Evolutionary conservation across 2,329 filamentous ascomycete genomes (phyloP), one percentile per base, ranked within the genome.

Genomic region (Botryosphaeria dothidea): DNA sequence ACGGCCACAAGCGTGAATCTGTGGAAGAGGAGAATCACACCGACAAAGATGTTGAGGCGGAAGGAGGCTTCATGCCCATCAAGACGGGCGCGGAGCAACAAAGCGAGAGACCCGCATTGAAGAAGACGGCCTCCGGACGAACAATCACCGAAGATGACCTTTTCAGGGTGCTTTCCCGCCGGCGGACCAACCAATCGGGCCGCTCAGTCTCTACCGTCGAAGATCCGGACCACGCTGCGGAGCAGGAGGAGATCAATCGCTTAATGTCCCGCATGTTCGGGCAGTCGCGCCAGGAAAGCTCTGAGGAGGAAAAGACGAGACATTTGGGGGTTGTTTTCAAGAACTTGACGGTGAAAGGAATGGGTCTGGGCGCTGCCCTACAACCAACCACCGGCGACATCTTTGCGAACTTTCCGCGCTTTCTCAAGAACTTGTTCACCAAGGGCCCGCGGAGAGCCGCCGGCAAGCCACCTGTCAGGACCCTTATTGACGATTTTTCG

Each of bases 221-320:
- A 3, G 36, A 49, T 17, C 9, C 2, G 70, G 67, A 43, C 15
- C 45, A 64, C 7, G 36, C 21, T 2, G 62, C 51, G 2, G 82
- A 82, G 51, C 78, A 79, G 52, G 80, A 80, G n/a, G 85, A 88
- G 70, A 84, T 89, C 34, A 82, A 88, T 58, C 79, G 81, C 11
- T 77, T 91, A 43, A 87, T 92, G 80, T 90, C 88, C 0, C 85
- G 86, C 3, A 90, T 92, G 84, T 92, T 92, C 70, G 90, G 90
- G 5, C 79, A 82, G 36, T 84, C 85, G 21, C 82, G 90, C 5
- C 88, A 89, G 68, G 82, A 84, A 49, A 80, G 85, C n/a, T 90
- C 87, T 0, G 86, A 91, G 67, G 88, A 90, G 67, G 89, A 90
- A 69, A 86, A 90, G 72, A 90, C 88, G 0, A 80, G 89, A 23